These are phyloP conservation scores for Venturiaceae sp. DNA, from an alignment of 2,329 filamentous ascomycete genomes.

Conservation along the genomic window DNA sequence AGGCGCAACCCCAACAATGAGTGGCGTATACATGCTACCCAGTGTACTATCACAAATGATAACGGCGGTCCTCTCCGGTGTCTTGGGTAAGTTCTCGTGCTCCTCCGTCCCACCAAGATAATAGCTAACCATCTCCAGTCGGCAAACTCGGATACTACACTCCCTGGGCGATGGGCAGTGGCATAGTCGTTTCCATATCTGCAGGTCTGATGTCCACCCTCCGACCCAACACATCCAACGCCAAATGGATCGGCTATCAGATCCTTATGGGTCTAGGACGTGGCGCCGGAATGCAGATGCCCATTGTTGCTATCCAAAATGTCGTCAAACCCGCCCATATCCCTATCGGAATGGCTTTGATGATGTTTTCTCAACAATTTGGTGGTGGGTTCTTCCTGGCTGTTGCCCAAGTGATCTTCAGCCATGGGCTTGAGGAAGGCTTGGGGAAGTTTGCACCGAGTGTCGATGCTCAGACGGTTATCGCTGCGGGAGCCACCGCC, in stretches of 20 bases:
- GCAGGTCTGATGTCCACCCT: slow-evolving; percentile 21
- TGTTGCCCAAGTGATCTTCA: slow-evolving; percentile 57
- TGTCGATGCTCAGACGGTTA: slow-evolving; percentile 25
- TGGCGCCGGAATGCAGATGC: slow-evolving; percentile 38
- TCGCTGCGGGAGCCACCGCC: slow-evolving; percentile 23
- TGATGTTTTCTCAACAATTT: slow-evolving; percentile 41
- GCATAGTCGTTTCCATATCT: slow-evolving; percentile 15
- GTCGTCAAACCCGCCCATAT: slow-evolving; percentile 16
- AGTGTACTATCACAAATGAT: slow-evolving; percentile 25
- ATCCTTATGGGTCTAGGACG: slow-evolving; percentile 38
- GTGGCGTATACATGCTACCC: slow-evolving; percentile 23
- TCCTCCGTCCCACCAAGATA: not conserved
- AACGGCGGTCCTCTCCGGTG: slow-evolving; percentile 20
- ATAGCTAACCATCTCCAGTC: not conserved
- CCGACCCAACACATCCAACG: slow-evolving; percentile 26
- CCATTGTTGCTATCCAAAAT: slow-evolving; percentile 40
- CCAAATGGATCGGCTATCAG: slow-evolving; percentile 45
- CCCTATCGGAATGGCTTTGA: slow-evolving; percentile 7
- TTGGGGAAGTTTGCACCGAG: slow-evolving; percentile 34
- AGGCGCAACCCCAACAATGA: slow-evolving; percentile 25
- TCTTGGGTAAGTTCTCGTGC: slow-evolving; percentile 15
- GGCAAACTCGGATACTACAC: slow-evolving; percentile 26
- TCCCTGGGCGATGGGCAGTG: slow-evolving; percentile 22
- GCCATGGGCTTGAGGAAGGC: slow-evolving; percentile 48
- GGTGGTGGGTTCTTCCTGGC: slow-evolving; percentile 57